Conservation (phyloP, 495 filamentous ascomycete species). For the Penicillium argentinense region DNA sequence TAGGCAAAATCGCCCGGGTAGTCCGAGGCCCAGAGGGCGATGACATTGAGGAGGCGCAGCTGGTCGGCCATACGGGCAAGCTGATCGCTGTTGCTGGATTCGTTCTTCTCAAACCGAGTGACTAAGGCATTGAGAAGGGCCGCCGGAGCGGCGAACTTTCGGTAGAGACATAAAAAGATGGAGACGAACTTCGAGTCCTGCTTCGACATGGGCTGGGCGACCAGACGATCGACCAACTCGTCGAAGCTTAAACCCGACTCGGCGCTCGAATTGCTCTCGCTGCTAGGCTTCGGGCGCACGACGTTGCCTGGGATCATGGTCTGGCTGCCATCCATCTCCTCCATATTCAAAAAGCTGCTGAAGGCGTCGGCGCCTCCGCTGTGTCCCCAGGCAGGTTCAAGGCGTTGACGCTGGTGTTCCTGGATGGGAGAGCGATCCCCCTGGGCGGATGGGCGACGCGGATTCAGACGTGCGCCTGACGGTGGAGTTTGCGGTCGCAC, state of each 20-base stretch:
- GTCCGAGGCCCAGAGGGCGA: constrained; percentile 84
- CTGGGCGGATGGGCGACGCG: constrained; percentile 32
- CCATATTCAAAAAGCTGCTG: constrained; percentile 48
- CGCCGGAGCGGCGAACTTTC: constrained; percentile 83
- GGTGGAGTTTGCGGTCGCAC: constrained; percentile 47
- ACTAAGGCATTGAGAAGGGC: constrained; percentile 73
- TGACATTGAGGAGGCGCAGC: constrained; percentile 74
- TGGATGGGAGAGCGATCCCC: constrained; percentile 29
- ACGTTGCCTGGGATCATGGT: constrained; percentile 32
- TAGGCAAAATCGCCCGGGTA: constrained; percentile 93
- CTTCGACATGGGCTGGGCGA: constrained; percentile 79
- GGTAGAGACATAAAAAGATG: constrained; percentile 91
- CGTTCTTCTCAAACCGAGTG: constrained; percentile 67
- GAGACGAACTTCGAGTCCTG: constrained; percentile 80
- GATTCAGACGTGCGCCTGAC: constrained; percentile 35
- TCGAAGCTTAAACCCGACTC: constrained; percentile 73
- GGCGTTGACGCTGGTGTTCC: constrained; percentile 33
- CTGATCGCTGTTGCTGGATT: constrained; percentile 57
- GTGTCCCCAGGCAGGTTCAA: constrained; percentile 41
- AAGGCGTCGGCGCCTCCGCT: constrained; percentile 46
- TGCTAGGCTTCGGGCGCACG: constrained; percentile 34
- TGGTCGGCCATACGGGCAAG: constrained; percentile 76
- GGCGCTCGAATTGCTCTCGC: constrained; percentile 31
- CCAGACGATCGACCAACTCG: constrained; percentile 82
- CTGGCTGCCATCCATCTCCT: constrained; percentile 38